phyloP scores from a whole-genome alignment of 352 stramenopile genomes.

The Poterioochromonas sp. region DNA sequence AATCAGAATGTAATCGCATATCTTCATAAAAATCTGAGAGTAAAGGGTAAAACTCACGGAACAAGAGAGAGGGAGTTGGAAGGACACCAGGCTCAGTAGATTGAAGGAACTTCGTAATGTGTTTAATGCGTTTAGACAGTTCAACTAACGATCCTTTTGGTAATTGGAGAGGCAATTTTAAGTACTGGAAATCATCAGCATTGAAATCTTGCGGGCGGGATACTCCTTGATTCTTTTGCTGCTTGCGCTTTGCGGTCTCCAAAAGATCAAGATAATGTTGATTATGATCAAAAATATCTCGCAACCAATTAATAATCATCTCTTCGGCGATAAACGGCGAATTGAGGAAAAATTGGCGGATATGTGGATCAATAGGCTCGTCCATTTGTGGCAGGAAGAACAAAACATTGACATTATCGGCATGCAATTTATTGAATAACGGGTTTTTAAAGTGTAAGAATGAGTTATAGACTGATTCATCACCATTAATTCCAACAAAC shows the following conservation, averaged over 20 bases:
- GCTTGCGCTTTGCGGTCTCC: too few relatives aligned
- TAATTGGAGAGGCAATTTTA: background rate
- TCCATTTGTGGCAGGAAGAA: constrained; percentile 9
- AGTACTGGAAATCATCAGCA: background rate
- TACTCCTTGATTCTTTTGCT: too few relatives aligned
- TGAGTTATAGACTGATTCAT: background rate
- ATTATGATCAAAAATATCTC: background rate
- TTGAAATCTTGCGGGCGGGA: background rate
- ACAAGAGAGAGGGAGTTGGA: background rate
- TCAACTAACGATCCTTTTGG: background rate
- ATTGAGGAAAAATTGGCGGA: background rate
- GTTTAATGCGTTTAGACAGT: background rate
- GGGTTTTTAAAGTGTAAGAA: background rate
- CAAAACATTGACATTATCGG: background rate
- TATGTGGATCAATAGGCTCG: background rate
- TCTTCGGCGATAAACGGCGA: background rate
- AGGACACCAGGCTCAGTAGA: background rate
- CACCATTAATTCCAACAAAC: background rate
- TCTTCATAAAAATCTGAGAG: background rate
- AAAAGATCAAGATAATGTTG: background rate
- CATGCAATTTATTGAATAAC: background rate
- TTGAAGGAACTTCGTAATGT: background rate
- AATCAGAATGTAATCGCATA: background rate
- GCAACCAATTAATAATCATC: background rate
- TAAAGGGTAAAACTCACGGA: background rate